Conservation (phyloP, 306 rosid species). For the Lathyrus aphaca region DNA sequence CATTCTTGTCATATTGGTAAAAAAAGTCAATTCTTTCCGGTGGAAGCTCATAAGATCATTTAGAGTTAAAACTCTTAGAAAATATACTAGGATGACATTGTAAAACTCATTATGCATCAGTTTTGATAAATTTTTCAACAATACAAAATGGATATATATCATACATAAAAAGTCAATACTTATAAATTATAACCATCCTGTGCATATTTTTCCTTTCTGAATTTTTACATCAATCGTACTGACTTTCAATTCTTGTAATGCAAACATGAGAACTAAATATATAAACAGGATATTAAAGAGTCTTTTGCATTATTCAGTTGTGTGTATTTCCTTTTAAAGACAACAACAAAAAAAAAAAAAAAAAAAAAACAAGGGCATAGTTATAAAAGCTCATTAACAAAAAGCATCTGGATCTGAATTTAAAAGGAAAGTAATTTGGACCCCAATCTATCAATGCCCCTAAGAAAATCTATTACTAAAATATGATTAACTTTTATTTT, state of each 20-base stretch:
- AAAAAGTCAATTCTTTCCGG: slow-evolving; percentile 25
- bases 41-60: background rate
- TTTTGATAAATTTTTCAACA: slow-evolving; percentile 1
- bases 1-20: slow-evolving; percentile 26
- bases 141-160: slow-evolving; percentile 10
- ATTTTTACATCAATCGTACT: background rate
- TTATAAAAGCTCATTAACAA: slow-evolving; percentile 17
- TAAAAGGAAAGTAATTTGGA: slow-evolving; percentile 5
- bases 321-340: background rate
- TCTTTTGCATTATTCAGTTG: slow-evolving; percentile 17
- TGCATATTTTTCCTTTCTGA: background rate
- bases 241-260: slow-evolving; percentile 13
- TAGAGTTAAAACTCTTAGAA: background rate
- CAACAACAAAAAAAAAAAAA: slow-evolving; percentile 2
- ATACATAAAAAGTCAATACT: background rate
- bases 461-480: slow-evolving; percentile 4
- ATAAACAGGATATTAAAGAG: background rate
- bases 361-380: slow-evolving; percentile 4
- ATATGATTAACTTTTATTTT: too few relatives aligned
- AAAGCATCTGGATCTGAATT: slow-evolving; percentile 22
- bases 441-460: background rate
- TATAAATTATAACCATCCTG: slow-evolving; percentile 4
- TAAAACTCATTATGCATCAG: slow-evolving; percentile 14
- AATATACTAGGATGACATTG: background rate
- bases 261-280: slow-evolving; percentile 8